Evolutionary conservation across 139 green algal species (phyloP), one percentile per base, ranked within the genome.

Genomic region (Chlamydomonas applanata): DNA sequence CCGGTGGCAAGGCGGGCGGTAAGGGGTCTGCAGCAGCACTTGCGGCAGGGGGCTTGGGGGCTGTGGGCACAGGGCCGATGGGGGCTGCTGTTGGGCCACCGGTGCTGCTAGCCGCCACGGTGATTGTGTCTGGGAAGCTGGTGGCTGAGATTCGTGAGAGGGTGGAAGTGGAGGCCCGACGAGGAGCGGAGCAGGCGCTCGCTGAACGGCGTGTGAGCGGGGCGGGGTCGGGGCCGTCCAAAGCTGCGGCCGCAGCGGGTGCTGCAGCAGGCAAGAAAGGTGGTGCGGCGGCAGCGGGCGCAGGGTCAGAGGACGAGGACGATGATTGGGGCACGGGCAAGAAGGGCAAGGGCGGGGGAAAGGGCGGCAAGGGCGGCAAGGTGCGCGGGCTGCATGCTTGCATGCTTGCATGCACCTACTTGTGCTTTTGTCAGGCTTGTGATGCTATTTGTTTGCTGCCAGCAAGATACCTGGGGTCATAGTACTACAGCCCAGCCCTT

Each of bases 281-380:
- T 20, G 64, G 60, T 1, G 63, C n/a, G 0, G 46, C 44, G n/a
- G 75, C 65, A 20, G 69, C 79, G 9, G 49, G 64, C n/a, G 79
- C 54, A 16, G 62, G 35, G 22, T 30, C 17, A 27, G 78, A 3
- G 1, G 70, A 63, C 7, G 65, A 77, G 22, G 70, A 79, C 11
- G 74, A 80, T 22, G 66, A 80, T 40, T 80, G 66, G 74, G 74
- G 17, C 11, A 60, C 67, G 25, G 78, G 75, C 11, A 89, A 86
- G 34, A 82, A 82, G 52, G 66, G 67, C 29, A 78, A 75, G 0
- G 89, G 87, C 65, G 90, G 89, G 57, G 81, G 76, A 22, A 83
- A 81, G 44, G 71, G 64, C 16, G 70, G 52, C 14, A 76, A 75
- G 36, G 80, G 62, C 57, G 74, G 46, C 66, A 74, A 76, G 67